Evolutionary conservation across 2,329 filamentous ascomycete genomes (phyloP).

Genomic region (Cordyceps fumosorosea): DNA sequence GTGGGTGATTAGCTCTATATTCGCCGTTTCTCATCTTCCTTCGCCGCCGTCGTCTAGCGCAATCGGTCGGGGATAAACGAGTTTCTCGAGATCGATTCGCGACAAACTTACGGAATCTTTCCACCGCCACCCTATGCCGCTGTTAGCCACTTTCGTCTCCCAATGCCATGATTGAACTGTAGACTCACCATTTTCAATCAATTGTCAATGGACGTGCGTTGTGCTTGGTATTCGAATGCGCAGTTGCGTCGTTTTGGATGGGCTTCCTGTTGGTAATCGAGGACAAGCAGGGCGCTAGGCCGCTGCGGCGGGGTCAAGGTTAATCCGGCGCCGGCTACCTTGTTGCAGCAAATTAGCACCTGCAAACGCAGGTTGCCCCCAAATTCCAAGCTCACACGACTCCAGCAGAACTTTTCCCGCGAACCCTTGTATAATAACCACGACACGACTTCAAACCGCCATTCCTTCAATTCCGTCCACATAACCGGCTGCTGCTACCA

Average conservation of each 20-base stretch:
- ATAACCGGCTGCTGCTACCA: neutral
- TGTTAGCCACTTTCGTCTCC: conserved; percentile 31
- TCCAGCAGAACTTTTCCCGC: conserved; percentile 32
- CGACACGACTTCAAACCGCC: conserved; percentile 4
- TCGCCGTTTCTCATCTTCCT: neutral
- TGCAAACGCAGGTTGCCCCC: neutral
- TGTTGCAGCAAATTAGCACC: conserved; percentile 12
- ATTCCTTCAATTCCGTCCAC: neutral
- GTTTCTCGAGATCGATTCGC: conserved; percentile 11
- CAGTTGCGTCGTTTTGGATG: conserved; percentile 26
- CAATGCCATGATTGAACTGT: neutral
- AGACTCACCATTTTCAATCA: conserved; percentile 50
- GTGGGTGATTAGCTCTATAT: conserved; percentile 13
- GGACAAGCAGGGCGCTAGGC: neutral
- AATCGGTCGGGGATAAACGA: neutral
- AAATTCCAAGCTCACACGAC: conserved; percentile 27
- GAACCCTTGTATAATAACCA: conserved; percentile 11
- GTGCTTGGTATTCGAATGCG: conserved; percentile 18
- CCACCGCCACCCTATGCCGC: conserved; percentile 65
- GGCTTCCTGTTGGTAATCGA: conserved; percentile 9
- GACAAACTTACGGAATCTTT: conserved; percentile 46
- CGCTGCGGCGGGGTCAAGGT: conserved; percentile 2
- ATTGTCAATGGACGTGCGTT: conserved; percentile 27
- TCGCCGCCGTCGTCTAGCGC: conserved; percentile 17
- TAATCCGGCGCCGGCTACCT: conserved; percentile 10